phyloP scores from a whole-genome alignment of 2,329 filamentous ascomycete genomes.

The Chaetomium sp. region DNA sequence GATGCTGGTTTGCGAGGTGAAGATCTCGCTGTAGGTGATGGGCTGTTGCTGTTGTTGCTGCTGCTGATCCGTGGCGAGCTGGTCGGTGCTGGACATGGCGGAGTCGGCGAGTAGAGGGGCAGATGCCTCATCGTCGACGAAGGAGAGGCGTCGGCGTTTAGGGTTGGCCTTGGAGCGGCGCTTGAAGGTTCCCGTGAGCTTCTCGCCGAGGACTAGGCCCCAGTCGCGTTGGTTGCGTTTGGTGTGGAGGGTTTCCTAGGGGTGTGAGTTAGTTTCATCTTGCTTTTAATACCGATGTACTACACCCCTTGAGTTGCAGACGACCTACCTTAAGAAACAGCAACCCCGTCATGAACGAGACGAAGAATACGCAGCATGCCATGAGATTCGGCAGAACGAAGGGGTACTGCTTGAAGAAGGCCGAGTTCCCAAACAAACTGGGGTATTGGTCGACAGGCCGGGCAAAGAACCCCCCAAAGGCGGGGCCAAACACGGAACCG shows the following conservation, averaged over 20 bases:
- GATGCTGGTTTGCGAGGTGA: conserved; percentile 28
- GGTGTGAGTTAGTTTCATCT: conserved; percentile 3
- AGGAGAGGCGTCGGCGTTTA: conserved; percentile 38
- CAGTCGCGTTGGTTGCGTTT: conserved; percentile 65
- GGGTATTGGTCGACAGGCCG: conserved; percentile 73
- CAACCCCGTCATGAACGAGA: conserved; percentile 66
- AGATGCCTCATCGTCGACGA: conserved; percentile 51
- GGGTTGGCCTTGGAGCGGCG: conserved; percentile 23
- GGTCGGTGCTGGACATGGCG: conserved; percentile 24
- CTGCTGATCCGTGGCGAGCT: conserved; percentile 21
- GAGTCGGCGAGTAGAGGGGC: conserved; percentile 44
- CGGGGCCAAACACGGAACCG: conserved; percentile 80
- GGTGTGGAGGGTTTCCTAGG: conserved; percentile 69
- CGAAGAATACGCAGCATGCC: conserved; percentile 66
- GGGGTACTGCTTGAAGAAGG: conserved; percentile 68
- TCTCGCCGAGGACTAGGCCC: conserved; percentile 66
- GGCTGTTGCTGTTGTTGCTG: conserved; percentile 1
- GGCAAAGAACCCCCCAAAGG: conserved; percentile 79
- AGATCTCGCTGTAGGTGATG: conserved; percentile 22
- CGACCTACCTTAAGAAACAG: conserved; percentile 64
- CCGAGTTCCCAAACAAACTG: conserved; percentile 56
- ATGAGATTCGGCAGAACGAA: conserved; percentile 82
- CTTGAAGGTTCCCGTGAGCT: conserved; percentile 41
- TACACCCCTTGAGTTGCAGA: neutral
- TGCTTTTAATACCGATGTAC: neutral